Evolutionary conservation across 31 red algal genomes (phyloP), one percentile per base, ranked within the genome.

Genomic region (Asparagopsis taxiformis): DNA sequence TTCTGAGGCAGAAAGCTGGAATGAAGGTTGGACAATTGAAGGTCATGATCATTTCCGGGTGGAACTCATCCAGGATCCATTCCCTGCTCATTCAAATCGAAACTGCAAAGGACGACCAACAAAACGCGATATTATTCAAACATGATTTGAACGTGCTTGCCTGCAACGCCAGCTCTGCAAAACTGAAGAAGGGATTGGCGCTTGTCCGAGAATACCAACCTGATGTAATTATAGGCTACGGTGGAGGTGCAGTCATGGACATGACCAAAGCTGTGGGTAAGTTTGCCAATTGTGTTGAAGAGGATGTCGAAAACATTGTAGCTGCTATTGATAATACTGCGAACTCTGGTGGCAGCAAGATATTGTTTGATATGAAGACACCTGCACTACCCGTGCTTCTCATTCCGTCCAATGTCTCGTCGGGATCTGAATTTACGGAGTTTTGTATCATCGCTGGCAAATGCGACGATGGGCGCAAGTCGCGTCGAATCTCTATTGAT

Each of bases 241-340:
- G 83, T 29, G 83, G 83, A 30, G 83, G 83, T 20, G 51, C 83
- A 60, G 83, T 88, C 43, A 68, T 88, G 72, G 83, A 88, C 25
- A 77, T 72, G 64, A 54, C 72, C 19, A 88, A 88, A 57, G 46
- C 66, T 0, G 29, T 88, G 3, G 68, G 60, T 19, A 68, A 59
- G 33, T 26, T 85, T 19, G 80, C 49, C 30, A 65, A 75, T n/a
- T 53, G 29, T n/a, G 49, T 46, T 15, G 20, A 59, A 9, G 70
- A 55, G 11, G 80, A 85, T 31, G 17, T 85, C 23, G 70, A 74
- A 38, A 9, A 65, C 15, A 59, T 3, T 46, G 31, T 85, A 11
- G 60, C 33, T 9, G 24, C 52, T 1, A 85, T 85, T 53, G 65
- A 85, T 32, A 68, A 22, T 31, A 55, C 69, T 16, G 69, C 69